These are phyloP conservation scores for Arabis hirsuta DNA, from an alignment of 345 rosid genomes.

Conservation along the genomic window DNA sequence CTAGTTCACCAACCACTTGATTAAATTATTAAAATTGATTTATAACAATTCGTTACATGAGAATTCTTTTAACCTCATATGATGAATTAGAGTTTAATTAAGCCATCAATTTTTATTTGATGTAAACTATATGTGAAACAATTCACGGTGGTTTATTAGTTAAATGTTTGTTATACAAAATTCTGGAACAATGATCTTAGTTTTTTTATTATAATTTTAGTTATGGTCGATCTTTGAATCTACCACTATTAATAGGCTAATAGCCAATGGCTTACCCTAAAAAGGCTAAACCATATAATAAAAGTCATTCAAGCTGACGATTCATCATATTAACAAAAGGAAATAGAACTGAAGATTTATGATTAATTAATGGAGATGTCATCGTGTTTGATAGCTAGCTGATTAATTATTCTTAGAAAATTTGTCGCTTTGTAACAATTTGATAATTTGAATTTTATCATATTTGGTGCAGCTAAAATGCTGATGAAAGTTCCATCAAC, in stretches of 20 bases:
- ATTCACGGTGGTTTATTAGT: too few species aligned
- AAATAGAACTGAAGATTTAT: not conserved
- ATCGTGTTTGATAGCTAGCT: constrained; percentile 33
- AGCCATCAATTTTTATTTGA: too few species aligned
- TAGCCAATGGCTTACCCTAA: constrained; percentile 19
- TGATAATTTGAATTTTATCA: constrained; percentile 16
- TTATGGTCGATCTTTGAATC: not conserved
- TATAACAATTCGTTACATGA: too few species aligned
- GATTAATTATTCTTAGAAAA: not conserved
- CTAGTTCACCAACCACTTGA: too few species aligned
- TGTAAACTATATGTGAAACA: too few species aligned
- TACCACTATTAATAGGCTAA: not conserved
- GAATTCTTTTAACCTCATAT: too few species aligned
- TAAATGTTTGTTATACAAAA: too few species aligned
- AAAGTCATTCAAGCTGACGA: constrained; percentile 18
- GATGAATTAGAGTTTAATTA: too few species aligned
- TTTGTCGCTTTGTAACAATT: constrained; percentile 15
- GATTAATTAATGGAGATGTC: constrained; percentile 26
- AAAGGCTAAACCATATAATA: not conserved
- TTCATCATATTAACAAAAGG: not conserved
- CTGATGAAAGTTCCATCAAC: constrained; percentile 36
- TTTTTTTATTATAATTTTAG: too few species aligned
- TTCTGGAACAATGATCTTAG: too few species aligned
- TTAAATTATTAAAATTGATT: too few species aligned
- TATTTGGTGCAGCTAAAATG: constrained; percentile 36